Base-by-base conservation (phyloP, 768 basidiomycete genomes). In the Macrocybe gigantea region DNA sequence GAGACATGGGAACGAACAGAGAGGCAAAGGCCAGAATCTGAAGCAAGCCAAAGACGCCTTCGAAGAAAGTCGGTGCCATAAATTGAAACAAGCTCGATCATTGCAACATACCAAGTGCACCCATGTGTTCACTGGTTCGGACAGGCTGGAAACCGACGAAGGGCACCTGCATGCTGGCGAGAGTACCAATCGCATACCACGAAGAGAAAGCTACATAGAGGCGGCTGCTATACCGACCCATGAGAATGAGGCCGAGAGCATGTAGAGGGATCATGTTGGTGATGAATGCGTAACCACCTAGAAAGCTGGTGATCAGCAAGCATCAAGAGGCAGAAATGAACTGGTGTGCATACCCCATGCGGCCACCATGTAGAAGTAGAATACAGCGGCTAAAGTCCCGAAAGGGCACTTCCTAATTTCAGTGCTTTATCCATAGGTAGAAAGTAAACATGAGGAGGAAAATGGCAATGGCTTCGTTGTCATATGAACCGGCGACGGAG, bases 301-400 rank as follows among this genome's bases (percentile, higher is more conserved):
- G 43, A 8, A 33, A 33, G 32, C 6, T 14, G 8, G 52, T 29
- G 47, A 45, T 44, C 4, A 13, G 40, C 48, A 14, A 54, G 45
- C 1, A 32, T 5, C 5, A 39, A 48, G 41, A 32, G 44, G 36
- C 49, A 38, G 34, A 2, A 29, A 13, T 38, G 15, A 49, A 43
- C 12, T 32, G 29, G 4, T 34, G 41, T 5, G 68, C 79, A 49
- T 57, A 88, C 95, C 96, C 96, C 96, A 99, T 31, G 96, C 96
- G 45, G 96, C 95, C n/a, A 99, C 96, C 96, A 99, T 99, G 78
- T 98, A 99, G 57, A 97, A 98, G 71, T 99, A 99, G 70, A 98
- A 98, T 3, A 98, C 70, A 12, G 94, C 96, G 39, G 96, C 85
- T 36, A 90, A 60, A 22, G 90, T 89, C 14, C 93, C 95, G 56